phyloP scores from a whole-genome alignment of 805 yeast species.

The Teunomyces gatunensis region DNA sequence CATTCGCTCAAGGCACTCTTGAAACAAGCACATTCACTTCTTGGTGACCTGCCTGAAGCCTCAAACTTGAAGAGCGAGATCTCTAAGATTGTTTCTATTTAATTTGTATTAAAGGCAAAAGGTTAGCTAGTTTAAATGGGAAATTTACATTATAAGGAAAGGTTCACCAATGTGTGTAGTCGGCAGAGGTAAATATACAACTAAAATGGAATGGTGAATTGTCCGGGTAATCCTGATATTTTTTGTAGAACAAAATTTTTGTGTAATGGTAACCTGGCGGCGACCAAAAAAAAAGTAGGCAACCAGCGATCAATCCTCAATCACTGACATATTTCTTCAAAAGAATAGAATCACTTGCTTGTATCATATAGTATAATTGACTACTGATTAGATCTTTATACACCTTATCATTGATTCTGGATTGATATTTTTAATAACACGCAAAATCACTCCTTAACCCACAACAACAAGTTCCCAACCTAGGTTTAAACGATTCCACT shows the following conservation, averaged over 20 bases:
- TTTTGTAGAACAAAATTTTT: constrained; percentile 7
- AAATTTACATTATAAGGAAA: too few species aligned
- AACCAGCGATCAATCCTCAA: neutral
- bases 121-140: neutral
- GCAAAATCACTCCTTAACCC: neutral
- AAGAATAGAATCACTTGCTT: neutral
- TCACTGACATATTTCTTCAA: neutral
- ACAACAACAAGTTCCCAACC: neutral
- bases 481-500: neutral
- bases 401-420: constrained; percentile 1
- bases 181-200: too few species aligned
- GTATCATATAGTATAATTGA: constrained; percentile 19
- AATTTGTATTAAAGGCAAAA: neutral
- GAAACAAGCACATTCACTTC: constrained; percentile 21
- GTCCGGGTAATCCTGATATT: constrained; percentile 13
- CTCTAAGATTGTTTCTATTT: constrained; percentile 10
- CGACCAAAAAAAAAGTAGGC: constrained; percentile 5
- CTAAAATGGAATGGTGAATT: neutral
- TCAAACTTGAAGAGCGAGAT: constrained; percentile 11
- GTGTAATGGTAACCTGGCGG: constrained; percentile 9
- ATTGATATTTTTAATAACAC: neutral
- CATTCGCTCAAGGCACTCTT: constrained; percentile 24
- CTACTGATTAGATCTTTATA: constrained; percentile 41
- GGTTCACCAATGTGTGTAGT: too few species aligned
- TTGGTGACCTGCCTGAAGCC: constrained; percentile 13